These are phyloP conservation scores for Achlya hypogyna DNA, from an alignment of 352 stramenopile species.

Conservation along the genomic window DNA sequence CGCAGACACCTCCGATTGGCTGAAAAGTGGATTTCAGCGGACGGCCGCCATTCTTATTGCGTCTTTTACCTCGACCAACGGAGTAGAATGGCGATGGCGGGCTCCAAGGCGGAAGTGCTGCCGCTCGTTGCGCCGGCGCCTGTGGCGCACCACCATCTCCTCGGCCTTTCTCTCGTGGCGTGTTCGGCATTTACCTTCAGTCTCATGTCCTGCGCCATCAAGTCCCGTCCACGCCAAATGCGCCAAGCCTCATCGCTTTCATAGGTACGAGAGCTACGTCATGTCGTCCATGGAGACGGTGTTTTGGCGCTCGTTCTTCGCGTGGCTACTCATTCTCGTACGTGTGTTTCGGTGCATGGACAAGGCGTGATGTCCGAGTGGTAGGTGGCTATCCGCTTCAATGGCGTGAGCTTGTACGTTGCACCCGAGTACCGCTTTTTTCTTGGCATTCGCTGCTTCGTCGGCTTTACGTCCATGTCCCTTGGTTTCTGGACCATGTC, in stretches of 20 bases:
- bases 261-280: slow-evolving; percentile 29
- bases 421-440: slow-evolving; percentile 35
- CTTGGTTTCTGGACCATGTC: slow-evolving; percentile 63
- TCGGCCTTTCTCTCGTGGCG: slow-evolving; percentile 40
- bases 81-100: background rate
- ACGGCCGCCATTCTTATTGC: background rate
- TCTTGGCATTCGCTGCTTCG: slow-evolving; percentile 46
- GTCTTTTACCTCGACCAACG: background rate
- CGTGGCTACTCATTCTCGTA: slow-evolving; percentile 38
- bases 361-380: background rate
- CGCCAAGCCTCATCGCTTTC: background rate
- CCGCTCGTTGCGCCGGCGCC: background rate
- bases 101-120: background rate
- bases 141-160: slow-evolving; percentile 5
- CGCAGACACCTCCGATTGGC: background rate
- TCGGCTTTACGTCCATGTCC: slow-evolving; percentile 44
- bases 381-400: slow-evolving; percentile 28
- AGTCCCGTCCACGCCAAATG: slow-evolving; percentile 20
- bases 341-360: background rate
- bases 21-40: background rate
- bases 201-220: slow-evolving; percentile 43
- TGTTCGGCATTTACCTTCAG: slow-evolving; percentile 47
- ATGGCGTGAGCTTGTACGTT: slow-evolving; percentile 24
- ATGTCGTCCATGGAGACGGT: slow-evolving; percentile 45
- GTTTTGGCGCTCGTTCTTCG: slow-evolving; percentile 42